Evolutionary conservation across 169 alveolate species (phyloP), one percentile per base, ranked within the genome.

Genomic region (Plasmodium fragile): DNA sequence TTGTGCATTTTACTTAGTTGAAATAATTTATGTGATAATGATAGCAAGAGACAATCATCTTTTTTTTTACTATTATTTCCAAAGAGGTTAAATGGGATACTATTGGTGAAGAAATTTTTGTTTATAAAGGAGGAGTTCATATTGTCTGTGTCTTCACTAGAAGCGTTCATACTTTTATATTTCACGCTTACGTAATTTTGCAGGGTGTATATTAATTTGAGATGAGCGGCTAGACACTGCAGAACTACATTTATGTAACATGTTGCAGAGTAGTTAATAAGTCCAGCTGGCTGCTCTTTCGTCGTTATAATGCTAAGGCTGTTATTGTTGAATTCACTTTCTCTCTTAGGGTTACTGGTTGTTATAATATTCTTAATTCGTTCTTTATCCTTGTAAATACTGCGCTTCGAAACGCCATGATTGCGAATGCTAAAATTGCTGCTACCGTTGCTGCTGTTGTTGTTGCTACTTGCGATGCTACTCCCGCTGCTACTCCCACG

Each of bases 11-110:
- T 84, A 41, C 84, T 84, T 84, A 84, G 25, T 18, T 84, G 85
- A 73, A 84, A 84, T 84, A 84, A 73, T 49, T 84, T 84, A 10
- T 72, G 18, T 45, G 93, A 84, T 30, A 84, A 53, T 4, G 93
- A 2, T 72, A 84, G 13, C 34, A 84, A 52, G 13, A 84, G 45
- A 73, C 69, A 32, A 45, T 84, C 93, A 84, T 84, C 83, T 34
- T 84, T 84, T 72, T 84, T 84, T 84, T 84, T 84, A 65, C 34
- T 84, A 84, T 84, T 84, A 84, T 75, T 84, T 65, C 93, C 93
- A 84, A 84, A 84, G 34, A 84, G 39, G 79, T 84, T 84, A 75
- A 84, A 84, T 49, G 93, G 93, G 32, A 84, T 84, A 65, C 80
- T 72, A 84, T 84, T 84, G 53, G 93, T 84, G 59, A 84, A 84